A percentile compares a stretch with the other conserved stretches of the same genome.
These are phyloP conservation scores for Boechera divaricarpa DNA, from an alignment of 345 rosid genomes.

Conservation along the genomic window DNA sequence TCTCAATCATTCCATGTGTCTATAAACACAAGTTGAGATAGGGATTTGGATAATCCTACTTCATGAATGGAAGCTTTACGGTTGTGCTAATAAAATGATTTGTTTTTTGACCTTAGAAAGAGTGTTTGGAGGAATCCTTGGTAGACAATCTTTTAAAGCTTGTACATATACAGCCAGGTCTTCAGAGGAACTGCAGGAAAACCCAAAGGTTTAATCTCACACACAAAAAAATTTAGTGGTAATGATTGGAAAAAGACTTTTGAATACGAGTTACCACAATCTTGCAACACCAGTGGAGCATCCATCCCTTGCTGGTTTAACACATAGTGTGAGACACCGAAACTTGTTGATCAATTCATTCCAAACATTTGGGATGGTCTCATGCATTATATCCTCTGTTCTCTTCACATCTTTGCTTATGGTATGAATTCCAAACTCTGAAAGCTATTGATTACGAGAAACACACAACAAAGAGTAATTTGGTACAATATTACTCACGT, in stretches of 20 bases:
- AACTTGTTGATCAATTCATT: conserved; percentile 66
- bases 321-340: conserved; percentile 75
- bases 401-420: conserved; percentile 72
- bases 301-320: conserved; percentile 96
- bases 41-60: conserved; percentile 5
- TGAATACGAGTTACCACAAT: conserved; percentile 62
- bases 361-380: conserved; percentile 61
- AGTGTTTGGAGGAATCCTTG: conserved; percentile 79
- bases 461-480: conserved; percentile 22
- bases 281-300: conserved; percentile 99
- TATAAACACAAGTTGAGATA: conserved; percentile 40
- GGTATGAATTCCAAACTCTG: conserved; percentile 77
- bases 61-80: conserved; percentile 2
- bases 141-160: conserved; percentile 76
- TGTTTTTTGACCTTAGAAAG: conserved; percentile 68
- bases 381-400: conserved; percentile 67
- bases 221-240: neutral
- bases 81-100: neutral
- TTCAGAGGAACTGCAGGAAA: conserved; percentile 62
- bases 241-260: neutral
- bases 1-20: conserved; percentile 95
- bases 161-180: conserved; percentile 72
- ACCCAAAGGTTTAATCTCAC: conserved; percentile 30
- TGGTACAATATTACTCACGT: conserved; percentile 14
- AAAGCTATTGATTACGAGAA: conserved; percentile 60